phyloP scores from a whole-genome alignment of 1,284 basidiomycete genomes.

The Coniferiporia weirii region DNA sequence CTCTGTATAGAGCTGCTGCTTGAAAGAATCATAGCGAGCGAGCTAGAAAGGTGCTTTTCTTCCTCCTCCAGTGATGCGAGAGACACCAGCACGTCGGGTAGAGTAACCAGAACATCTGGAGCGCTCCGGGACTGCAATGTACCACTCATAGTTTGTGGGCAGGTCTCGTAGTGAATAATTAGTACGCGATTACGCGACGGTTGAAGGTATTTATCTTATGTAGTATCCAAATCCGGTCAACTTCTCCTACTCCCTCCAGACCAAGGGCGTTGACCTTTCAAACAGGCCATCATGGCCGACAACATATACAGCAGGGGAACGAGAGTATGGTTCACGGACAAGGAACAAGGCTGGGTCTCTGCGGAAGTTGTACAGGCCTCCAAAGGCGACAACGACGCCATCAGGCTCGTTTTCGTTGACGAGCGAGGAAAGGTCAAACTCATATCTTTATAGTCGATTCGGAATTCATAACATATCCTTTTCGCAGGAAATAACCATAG shows the following conservation, averaged over 20 bases:
- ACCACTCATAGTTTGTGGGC: not conserved
- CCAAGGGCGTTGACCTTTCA: not conserved
- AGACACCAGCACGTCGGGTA: constrained; percentile 65
- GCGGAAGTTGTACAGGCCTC: constrained; percentile 72
- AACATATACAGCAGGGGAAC: constrained; percentile 84
- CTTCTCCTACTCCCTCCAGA: not conserved
- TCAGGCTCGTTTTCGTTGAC: constrained; percentile 78
- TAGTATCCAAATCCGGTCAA: not conserved
- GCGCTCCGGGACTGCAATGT: not conserved
- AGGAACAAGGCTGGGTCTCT: constrained; percentile 88
- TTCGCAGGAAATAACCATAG: constrained; percentile 65
- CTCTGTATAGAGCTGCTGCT: constrained; percentile 60
- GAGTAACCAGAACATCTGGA: constrained; percentile 42
- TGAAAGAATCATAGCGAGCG: constrained; percentile 70
- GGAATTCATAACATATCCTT: constrained; percentile 8
- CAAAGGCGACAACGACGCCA: constrained; percentile 58
- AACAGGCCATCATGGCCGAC: constrained; percentile 57
- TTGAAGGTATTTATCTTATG: too few relatives aligned
- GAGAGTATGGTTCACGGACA: constrained; percentile 87
- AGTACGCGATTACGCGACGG: not conserved
- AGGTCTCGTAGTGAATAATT: not conserved
- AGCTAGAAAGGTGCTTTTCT: constrained; percentile 71
- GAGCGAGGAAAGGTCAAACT: constrained; percentile 76
- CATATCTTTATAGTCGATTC: constrained; percentile 13
- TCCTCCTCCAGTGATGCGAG: constrained; percentile 74